A percentile compares a stretch with the other conserved stretches of the same genome.
phyloP scores from a whole-genome alignment of 2,329 filamentous ascomycete species.

The Blumeriella jaapii region DNA sequence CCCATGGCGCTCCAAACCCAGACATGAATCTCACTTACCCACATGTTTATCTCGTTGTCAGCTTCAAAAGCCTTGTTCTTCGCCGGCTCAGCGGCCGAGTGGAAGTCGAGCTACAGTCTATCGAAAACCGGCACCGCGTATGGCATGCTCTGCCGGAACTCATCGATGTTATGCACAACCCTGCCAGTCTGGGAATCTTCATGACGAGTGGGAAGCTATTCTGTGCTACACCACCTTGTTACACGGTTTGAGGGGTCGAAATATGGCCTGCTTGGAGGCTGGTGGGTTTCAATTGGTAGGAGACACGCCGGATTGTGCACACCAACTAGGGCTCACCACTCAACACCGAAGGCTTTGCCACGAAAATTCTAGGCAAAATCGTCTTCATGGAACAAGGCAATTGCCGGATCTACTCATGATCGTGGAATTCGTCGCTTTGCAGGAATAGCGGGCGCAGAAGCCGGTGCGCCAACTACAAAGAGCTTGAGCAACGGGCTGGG shows the following conservation, averaged over 20 bases:
- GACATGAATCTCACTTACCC: no score
- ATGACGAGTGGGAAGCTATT: conserved; percentile 31
- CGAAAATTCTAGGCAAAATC: conserved; percentile 6
- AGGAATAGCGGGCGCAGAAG: conserved; percentile 14
- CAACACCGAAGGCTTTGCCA: conserved; percentile 7
- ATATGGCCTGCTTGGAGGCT: conserved; percentile 9
- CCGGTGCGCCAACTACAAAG: conserved; percentile 4
- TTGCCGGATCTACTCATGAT: conserved; percentile 1
- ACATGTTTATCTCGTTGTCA: no score
- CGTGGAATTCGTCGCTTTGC: conserved; percentile 13
- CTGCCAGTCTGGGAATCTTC: conserved; percentile 3
- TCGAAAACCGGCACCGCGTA: no score
- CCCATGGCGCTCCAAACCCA: no score
- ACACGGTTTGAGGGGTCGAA: conserved; percentile 13
- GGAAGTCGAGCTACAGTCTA: no score
- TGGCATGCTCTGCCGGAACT: conserved; percentile 1
- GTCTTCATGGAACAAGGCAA: not conserved
- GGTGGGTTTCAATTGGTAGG: conserved; percentile 2
- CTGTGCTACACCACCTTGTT: conserved; percentile 6
- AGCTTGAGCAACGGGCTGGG: conserved; percentile 6
- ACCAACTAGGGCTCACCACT: conserved; percentile 11
- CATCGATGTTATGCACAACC: conserved; percentile 9
- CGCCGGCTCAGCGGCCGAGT: no score
- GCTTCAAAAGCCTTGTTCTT: no score
- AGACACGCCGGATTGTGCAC: conserved; percentile 2